Percentiles rank a stretch among this genome's conserved stretches.
Evolutionary conservation across 1,284 basidiomycete genomes (phyloP).

Genomic region (Sporisorium scitamineum): DNA sequence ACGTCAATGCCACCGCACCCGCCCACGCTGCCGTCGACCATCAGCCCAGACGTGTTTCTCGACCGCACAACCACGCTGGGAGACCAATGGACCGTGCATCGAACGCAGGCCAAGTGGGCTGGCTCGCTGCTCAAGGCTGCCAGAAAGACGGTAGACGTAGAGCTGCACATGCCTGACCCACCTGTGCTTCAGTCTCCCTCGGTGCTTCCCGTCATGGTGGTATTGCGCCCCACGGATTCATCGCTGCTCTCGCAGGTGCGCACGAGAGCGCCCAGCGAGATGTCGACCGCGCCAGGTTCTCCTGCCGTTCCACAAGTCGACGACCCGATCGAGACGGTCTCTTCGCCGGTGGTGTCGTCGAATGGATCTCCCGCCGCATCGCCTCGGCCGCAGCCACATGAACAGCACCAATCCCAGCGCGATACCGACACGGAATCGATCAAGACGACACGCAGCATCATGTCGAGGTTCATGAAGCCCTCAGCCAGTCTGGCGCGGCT

Average conservation of each 20-base stretch:
- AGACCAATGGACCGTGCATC: constrained; percentile 54
- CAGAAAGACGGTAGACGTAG: constrained; percentile 54
- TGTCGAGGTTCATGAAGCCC: constrained; percentile 45
- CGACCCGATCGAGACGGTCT: constrained; percentile 42
- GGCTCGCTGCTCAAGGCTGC: constrained; percentile 54
- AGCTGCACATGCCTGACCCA: constrained; percentile 50
- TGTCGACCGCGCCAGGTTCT: constrained; percentile 38
- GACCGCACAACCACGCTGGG: constrained; percentile 37
- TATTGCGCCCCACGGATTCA: constrained; percentile 59
- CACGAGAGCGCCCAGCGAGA: constrained; percentile 39
- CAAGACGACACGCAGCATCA: constrained; percentile 47
- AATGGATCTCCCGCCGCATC: constrained; percentile 13
- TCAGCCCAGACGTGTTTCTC: constrained; percentile 50
- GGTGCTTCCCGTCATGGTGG: constrained; percentile 57
- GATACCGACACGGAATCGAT: constrained; percentile 46
- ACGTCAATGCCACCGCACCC: constrained; percentile 53
- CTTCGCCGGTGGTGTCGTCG: constrained; percentile 9
- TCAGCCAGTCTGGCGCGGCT: constrained; percentile 38
- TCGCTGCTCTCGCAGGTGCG: constrained; percentile 46
- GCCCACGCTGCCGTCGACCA: constrained; percentile 43
- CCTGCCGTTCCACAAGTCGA: constrained; percentile 31
- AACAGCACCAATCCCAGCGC: constrained; percentile 13
- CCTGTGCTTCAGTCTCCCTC: constrained; percentile 57
- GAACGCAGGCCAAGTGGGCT: constrained; percentile 56
- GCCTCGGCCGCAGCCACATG: background rate